phyloP scores from a whole-genome alignment of 352 stramenopile genomes.

The Discostella stelligera region DNA sequence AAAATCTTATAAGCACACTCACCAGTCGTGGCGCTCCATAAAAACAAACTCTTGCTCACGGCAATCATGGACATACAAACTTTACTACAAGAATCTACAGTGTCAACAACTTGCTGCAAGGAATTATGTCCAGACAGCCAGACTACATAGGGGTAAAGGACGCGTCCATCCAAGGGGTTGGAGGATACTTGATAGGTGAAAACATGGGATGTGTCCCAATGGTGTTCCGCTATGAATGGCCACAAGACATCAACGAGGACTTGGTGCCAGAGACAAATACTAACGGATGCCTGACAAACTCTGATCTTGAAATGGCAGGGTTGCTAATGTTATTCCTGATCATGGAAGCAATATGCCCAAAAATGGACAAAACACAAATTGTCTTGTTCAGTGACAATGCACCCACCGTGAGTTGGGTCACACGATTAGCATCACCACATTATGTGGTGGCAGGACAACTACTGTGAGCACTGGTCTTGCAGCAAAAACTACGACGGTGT shows the following conservation, averaged over 20 bases:
- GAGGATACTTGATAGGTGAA: slow-evolving; percentile 22
- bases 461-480: not conserved
- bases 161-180: slow-evolving; percentile 22
- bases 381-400: not conserved
- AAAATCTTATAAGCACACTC: not conserved
- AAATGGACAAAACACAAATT: not conserved
- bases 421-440: not conserved
- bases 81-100: not conserved
- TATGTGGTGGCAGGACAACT: not conserved
- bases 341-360: slow-evolving; percentile 35
- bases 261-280: not conserved
- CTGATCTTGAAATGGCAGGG: slow-evolving; percentile 27
- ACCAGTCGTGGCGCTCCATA: slow-evolving; percentile 1
- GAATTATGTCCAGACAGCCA: not conserved
- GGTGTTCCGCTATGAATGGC: slow-evolving; percentile 25
- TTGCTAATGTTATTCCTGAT: slow-evolving; percentile 20
- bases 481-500: not conserved
- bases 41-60: not conserved
- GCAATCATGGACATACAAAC: not conserved
- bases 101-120: slow-evolving; percentile 1
- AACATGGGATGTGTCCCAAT: slow-evolving; percentile 11
- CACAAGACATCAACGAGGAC: slow-evolving; percentile 16
- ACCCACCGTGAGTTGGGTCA: no score
- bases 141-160: slow-evolving; percentile 26
- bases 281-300: slow-evolving; percentile 23